These are phyloP conservation scores for Pulveroboletus sp. DNA, from an alignment of 768 basidiomycete genomes.

Conservation along the genomic window DNA sequence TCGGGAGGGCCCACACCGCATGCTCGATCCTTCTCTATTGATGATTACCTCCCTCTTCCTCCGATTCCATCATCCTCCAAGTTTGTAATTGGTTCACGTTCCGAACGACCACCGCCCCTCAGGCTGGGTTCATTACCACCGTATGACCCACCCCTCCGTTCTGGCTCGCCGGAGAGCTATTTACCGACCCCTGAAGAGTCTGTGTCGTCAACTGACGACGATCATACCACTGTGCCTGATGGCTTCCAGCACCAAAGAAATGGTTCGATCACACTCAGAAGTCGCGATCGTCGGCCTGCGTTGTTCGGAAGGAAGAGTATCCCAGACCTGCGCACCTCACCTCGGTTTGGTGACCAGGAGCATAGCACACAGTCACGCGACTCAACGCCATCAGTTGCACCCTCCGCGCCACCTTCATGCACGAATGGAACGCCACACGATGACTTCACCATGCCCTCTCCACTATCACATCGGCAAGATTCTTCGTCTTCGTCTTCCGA, in stretches of 20 bases:
- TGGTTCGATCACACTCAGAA: slow-evolving; percentile 45
- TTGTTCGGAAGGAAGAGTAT: slow-evolving; percentile 73
- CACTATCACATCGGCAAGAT: slow-evolving; percentile 43
- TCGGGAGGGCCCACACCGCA: slow-evolving; percentile 44
- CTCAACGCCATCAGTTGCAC: slow-evolving; percentile 10
- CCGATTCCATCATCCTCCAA: slow-evolving; percentile 23
- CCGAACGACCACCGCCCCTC: slow-evolving; percentile 45
- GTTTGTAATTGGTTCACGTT: slow-evolving; percentile 20
- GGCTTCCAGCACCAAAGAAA: slow-evolving; percentile 41
- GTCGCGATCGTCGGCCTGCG: slow-evolving; percentile 33
- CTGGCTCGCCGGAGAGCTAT: slow-evolving; percentile 50
- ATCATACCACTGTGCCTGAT: slow-evolving; percentile 28
- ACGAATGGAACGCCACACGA: slow-evolving; percentile 14
- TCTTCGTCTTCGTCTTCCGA: slow-evolving; percentile 38
- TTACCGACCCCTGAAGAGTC: slow-evolving; percentile 56
- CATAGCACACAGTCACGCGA: slow-evolving; percentile 25
- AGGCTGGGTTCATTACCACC: slow-evolving; percentile 43
- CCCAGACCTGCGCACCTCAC: slow-evolving; percentile 67
- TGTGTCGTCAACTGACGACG: slow-evolving; percentile 45
- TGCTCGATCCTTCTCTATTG: slow-evolving; percentile 55
- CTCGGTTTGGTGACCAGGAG: slow-evolving; percentile 34
- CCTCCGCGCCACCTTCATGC: slow-evolving; percentile 8
- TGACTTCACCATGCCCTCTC: slow-evolving; percentile 37
- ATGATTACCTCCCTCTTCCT: slow-evolving; percentile 50
- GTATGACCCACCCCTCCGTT: slow-evolving; percentile 41